A percentile compares a stretch with the other conserved stretches of the same genome.
Conservation (phyloP, 345 rosid genomes). For the Ricinus communis region DNA sequence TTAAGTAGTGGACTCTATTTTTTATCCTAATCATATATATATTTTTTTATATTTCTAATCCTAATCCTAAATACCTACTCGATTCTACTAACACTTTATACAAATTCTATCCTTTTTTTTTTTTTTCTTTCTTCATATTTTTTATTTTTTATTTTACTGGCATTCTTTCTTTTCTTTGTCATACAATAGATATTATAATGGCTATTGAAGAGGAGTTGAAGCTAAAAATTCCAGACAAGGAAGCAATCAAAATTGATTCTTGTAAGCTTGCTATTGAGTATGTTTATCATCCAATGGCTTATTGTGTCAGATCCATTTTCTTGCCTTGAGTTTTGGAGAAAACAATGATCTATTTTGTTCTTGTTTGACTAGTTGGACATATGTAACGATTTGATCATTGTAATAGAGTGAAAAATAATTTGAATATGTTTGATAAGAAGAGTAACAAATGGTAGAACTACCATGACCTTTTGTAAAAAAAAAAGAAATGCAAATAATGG, state of each 20-base stretch:
- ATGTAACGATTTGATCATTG: constrained; percentile 20
- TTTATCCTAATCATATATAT: no score
- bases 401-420: constrained; percentile 38
- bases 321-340: constrained; percentile 19
- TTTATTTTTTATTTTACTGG: no score
- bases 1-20: no score
- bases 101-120: no score
- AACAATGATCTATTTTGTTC: neutral
- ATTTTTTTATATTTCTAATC: no score
- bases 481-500: no score
- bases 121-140: no score
- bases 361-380: constrained; percentile 9
- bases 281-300: constrained; percentile 79
- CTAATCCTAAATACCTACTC: no score
- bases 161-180: no score
- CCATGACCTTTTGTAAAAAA: constrained; percentile 10
- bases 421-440: constrained; percentile 28
- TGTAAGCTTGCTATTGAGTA: constrained; percentile 83
- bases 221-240: constrained; percentile 91
- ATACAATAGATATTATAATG: constrained; percentile 96
- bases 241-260: constrained; percentile 89
- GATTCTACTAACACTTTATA: no score
- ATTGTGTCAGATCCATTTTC: constrained; percentile 29
- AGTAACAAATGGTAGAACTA: constrained; percentile 16
- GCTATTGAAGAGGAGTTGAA: constrained; percentile 96